Percentiles rank a stretch among this genome's conserved stretches.
phyloP scores from a whole-genome alignment of 169 alveolate genomes.

The Hammondia hammondi region DNA sequence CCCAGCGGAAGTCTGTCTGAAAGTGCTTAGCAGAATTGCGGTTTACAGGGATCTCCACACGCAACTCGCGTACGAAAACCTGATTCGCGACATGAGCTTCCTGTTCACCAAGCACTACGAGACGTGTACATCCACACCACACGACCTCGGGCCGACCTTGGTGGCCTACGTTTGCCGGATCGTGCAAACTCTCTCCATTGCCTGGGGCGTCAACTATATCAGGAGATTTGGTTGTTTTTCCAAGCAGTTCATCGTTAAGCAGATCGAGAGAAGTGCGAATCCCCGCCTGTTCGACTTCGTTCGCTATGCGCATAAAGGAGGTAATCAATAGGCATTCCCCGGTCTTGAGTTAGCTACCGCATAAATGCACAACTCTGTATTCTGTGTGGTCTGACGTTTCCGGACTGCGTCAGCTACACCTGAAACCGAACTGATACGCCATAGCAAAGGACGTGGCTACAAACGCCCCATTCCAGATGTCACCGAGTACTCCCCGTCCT shows the following conservation, averaged over 20 bases:
- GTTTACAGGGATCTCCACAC: slow-evolving; percentile 62
- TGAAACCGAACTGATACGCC: too few relatives aligned
- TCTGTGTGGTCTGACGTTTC: too few relatives aligned
- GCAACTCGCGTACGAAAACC: slow-evolving; percentile 38
- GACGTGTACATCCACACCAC: slow-evolving; percentile 37
- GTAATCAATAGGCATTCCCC: background rate
- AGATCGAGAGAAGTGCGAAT: slow-evolving; percentile 44
- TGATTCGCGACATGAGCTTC: background rate
- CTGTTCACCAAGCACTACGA: slow-evolving; percentile 45
- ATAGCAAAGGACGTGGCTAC: too few relatives aligned
- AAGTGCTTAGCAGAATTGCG: slow-evolving; percentile 62
- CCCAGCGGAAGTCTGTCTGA: slow-evolving; percentile 70
- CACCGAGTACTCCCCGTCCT: too few relatives aligned
- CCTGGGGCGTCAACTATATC: slow-evolving; percentile 66
- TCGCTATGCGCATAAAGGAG: slow-evolving; percentile 62
- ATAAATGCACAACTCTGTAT: background rate
- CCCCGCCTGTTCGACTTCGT: slow-evolving; percentile 71
- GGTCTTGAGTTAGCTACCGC: background rate
- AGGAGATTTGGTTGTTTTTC: slow-evolving; percentile 69
- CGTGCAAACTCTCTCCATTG: slow-evolving; percentile 61
- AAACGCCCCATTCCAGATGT: too few relatives aligned
- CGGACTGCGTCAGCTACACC: too few relatives aligned
- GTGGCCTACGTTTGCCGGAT: slow-evolving; percentile 39
- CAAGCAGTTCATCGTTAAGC: slow-evolving; percentile 57
- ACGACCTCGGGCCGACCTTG: slow-evolving; percentile 29